phyloP scores from a whole-genome alignment of 495 filamentous ascomycete genomes.

The Clavariopsis aquatica region DNA sequence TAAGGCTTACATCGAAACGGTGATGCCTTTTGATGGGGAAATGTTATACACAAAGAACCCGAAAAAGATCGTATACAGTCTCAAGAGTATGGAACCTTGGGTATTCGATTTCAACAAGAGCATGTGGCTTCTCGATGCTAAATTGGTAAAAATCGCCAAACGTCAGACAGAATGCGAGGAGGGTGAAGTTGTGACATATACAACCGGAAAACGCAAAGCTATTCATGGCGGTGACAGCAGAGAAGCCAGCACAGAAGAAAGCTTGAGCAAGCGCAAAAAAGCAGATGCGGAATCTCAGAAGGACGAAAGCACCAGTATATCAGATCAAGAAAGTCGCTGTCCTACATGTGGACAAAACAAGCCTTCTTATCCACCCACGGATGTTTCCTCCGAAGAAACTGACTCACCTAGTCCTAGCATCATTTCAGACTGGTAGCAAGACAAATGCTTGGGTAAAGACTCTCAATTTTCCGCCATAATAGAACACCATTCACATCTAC shows the following conservation, averaged over 20 bases:
- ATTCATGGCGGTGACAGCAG: neutral
- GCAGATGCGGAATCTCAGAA: neutral
- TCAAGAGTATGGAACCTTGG: neutral
- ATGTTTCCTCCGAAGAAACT: too few species aligned
- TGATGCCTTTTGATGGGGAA: slow-evolving; percentile 16
- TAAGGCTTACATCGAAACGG: neutral
- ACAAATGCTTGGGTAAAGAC: too few species aligned
- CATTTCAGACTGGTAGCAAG: too few species aligned
- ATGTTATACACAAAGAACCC: neutral
- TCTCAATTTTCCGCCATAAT: too few species aligned
- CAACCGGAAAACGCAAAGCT: neutral
- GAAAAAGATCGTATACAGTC: neutral
- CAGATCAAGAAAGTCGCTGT: neutral
- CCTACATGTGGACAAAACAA: neutral
- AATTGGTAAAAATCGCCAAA: neutral
- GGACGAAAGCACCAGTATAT: too few species aligned
- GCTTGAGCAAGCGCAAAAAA: neutral
- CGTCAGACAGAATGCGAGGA: neutral
- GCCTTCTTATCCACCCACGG: too few species aligned
- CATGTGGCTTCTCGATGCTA: neutral
- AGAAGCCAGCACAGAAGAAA: neutral
- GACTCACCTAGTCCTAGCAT: too few species aligned
- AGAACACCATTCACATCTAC: too few species aligned
- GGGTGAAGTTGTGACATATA: neutral
- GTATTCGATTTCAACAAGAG: neutral